Percentiles rank a stretch among this genome's conserved stretches.
Evolutionary conservation across 139 green algal genomes (phyloP).

Genomic region (Dunaliella primolecta): DNA sequence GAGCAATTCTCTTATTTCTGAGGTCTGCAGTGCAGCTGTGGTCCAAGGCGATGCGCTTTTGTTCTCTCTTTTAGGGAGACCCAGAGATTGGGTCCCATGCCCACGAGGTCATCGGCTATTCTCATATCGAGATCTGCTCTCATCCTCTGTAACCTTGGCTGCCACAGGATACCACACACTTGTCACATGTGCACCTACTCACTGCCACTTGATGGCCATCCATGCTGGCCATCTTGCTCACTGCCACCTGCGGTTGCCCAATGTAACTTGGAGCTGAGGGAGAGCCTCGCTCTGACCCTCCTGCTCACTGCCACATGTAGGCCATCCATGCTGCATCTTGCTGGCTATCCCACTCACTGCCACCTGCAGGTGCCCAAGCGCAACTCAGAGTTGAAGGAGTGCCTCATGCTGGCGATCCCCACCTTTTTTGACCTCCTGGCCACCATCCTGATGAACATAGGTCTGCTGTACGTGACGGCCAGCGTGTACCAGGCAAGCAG

Average conservation of each 20-base stretch:
- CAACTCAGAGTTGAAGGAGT: constrained; percentile 45
- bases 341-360: background rate
- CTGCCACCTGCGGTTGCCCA: background rate
- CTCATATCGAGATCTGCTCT: too few species aligned
- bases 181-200: background rate
- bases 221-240: background rate
- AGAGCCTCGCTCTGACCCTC: background rate
- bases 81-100: too few species aligned
- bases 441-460: constrained; percentile 72
- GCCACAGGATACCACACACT: too few species aligned
- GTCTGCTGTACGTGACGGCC: constrained; percentile 67
- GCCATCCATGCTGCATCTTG: background rate
- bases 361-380: background rate
- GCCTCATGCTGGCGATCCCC: constrained; percentile 53
- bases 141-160: too few species aligned
- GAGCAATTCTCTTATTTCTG: background rate
- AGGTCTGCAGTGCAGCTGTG: background rate
- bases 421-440: constrained; percentile 63
- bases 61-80: too few species aligned
- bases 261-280: background rate
- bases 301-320: background rate
- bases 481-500: constrained; percentile 54
- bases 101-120: too few species aligned
- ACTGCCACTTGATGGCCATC: background rate
- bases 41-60: background rate